Evolutionary conservation across 202 grass and related monocot species (phyloP).

Genomic region (Digitaria exilis): DNA sequence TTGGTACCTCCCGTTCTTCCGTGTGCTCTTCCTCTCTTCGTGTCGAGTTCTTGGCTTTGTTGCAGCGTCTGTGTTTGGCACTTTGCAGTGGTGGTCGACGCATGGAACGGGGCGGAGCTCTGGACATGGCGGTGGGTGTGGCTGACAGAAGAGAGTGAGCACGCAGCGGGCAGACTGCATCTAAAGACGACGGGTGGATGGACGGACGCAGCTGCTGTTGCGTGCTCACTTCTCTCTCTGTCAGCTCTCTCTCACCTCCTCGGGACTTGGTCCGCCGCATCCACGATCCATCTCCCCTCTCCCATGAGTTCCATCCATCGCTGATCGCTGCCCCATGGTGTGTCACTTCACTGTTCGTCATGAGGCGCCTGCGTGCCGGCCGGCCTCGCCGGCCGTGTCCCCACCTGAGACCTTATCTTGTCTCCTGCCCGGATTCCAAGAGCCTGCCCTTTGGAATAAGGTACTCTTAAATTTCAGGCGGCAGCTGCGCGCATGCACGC

Average conservation of each 20-base stretch:
- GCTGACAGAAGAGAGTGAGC: conserved; percentile 95
- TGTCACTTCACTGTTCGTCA: too few relatives aligned
- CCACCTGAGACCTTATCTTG: conserved; percentile 49
- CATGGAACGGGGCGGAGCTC: conserved; percentile 14
- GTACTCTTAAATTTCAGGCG: conserved; percentile 33
- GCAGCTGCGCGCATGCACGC: conserved; percentile 32
- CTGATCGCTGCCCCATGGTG: background rate
- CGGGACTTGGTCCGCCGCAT: conserved; percentile 44
- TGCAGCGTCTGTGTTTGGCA: background rate
- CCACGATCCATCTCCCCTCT: background rate
- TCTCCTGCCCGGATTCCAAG: conserved; percentile 22
- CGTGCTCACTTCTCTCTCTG: conserved; percentile 81
- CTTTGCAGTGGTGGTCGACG: conserved; percentile 24
- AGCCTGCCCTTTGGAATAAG: conserved; percentile 35
- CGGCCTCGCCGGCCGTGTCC: conserved; percentile 1
- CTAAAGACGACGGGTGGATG: conserved; percentile 26
- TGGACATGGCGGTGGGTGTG: conserved; percentile 34
- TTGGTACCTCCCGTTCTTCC: background rate
- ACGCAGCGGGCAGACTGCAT: conserved; percentile 64
- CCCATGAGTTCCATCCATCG: conserved; percentile 9
- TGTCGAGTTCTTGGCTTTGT: conserved; percentile 23
- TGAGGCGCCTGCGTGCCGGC: background rate
- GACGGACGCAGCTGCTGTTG: conserved; percentile 51
- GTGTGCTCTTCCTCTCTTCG: background rate
- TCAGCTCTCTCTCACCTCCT: conserved; percentile 51